Conservation (phyloP, 2,329 filamentous ascomycete species). For the Cercospora sesami region DNA sequence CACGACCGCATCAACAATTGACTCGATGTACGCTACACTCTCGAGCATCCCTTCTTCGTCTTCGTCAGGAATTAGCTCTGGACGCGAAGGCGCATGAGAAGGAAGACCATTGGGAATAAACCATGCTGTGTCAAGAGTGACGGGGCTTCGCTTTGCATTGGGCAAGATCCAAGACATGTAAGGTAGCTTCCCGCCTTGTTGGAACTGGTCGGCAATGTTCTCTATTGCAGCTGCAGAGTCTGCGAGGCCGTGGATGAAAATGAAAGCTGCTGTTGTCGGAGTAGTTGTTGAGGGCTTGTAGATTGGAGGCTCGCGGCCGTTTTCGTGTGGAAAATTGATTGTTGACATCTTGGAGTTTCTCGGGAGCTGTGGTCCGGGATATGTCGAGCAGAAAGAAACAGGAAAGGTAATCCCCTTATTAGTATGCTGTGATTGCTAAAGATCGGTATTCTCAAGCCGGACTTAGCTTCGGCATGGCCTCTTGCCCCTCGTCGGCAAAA, state of each 20-base stretch:
- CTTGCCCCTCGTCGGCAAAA: not conserved
- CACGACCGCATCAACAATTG: conserved; percentile 46
- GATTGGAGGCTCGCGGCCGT: conserved; percentile 30
- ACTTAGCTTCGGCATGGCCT: not conserved
- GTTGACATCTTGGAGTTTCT: too few relatives aligned
- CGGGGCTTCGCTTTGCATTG: conserved; percentile 48
- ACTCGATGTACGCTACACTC: conserved; percentile 45
- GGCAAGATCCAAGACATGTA: conserved; percentile 52
- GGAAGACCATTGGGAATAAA: conserved; percentile 43
- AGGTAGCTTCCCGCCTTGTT: conserved; percentile 48
- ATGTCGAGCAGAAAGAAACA: too few relatives aligned
- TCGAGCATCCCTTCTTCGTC: conserved; percentile 49
- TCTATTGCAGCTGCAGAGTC: conserved; percentile 47
- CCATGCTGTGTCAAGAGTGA: conserved; percentile 49
- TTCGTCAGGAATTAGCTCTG: conserved; percentile 49
- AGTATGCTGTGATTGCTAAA: too few relatives aligned
- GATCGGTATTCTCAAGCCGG: too few relatives aligned
- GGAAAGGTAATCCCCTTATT: too few relatives aligned
- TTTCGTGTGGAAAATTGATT: not conserved
- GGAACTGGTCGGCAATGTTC: conserved; percentile 50
- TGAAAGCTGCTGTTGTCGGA: conserved; percentile 42
- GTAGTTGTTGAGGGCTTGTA: conserved; percentile 38
- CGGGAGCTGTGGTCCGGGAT: too few relatives aligned
- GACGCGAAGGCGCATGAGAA: conserved; percentile 42
- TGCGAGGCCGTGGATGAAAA: conserved; percentile 46